Evolutionary conservation across 2,329 filamentous ascomycete genomes (phyloP), one percentile per base, ranked within the genome.

Genomic region (Hypoxylon sp.): DNA sequence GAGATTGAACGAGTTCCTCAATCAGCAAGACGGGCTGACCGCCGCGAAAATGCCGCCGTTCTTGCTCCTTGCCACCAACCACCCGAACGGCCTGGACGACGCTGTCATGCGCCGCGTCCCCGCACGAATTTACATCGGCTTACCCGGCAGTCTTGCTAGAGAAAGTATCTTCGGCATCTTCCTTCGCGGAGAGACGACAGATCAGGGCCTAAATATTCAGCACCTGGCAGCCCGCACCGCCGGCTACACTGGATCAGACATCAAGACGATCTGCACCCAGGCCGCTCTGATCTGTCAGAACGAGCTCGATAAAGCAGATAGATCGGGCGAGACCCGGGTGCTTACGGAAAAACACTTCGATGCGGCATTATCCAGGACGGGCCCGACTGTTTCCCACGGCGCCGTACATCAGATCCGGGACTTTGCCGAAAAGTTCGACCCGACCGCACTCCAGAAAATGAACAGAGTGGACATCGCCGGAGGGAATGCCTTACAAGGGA

Each of bases 21-120:
- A 47, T 24, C 48, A 91, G 89, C 39, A 90, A 92, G 75, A 82
- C 92, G 37, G 90, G 91, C 69, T 90, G 89, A 22, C 91, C 92
- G 72, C 15, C 15, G 28, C 48, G 10, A 32, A 59, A 32, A 62
- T 41, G 13, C 62, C 63, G 30, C 72, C 71, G 7, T 61, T 54
- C 41, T 15, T 62, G 6, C 46, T 62, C 1, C 37, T 61, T 0
- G 54, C 64, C 1, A 65, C 57, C n/a, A 67, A 67, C 39, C 52
- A 41, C 3, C 61, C 64, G 0, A 46, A 43, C 3, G 46, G 59
- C 34, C 26, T 67, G 0, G 64, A 67, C 6, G 44, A 65, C 2
- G 58, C 62, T 10, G 34, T 65, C 1, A 39, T 67, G 15, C 57
- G 62, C 6, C 54, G 57, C 1, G 24, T 65, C 1, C 62, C 64